Evolutionary conservation across 208 protist genomes (phyloP), one percentile per base, ranked within the genome.

Genomic region (Trypanosomatidae sp.): DNA sequence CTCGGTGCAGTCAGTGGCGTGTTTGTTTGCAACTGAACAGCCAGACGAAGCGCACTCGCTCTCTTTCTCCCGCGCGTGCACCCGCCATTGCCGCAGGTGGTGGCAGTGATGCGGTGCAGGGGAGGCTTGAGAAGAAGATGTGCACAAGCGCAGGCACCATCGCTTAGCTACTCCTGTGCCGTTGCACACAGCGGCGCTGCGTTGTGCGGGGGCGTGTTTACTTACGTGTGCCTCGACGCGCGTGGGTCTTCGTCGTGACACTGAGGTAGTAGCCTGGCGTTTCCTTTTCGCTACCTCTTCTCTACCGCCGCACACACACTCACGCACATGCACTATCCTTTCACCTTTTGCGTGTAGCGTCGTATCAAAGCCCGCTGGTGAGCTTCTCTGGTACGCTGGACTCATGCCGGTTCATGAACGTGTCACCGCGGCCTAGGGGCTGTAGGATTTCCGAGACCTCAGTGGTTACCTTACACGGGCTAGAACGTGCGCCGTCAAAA

Each of bases 391-490:
- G 0, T 30, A 39, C 0, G 3, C 9, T 22, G 28, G 28, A 56
- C 47, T 30, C 36, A 62, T 74, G 46, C 55, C 66, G 60, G 19
- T 41, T 0, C 72, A 70, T 52, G 60, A 76, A 13, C 77, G 71
- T 30, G 47, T 77, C 12, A 66, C 79, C 12, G 25, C 47, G 4
- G 71, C 78, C 1, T 44, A 33, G 7, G 71, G 71, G 19, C 62
- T 80, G 64, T 49, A 66, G 33, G 86, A 86, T 74, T 86, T 76
- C 56, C 81, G 84, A n/a, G 84, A 89, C 52, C 59, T 85, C 33
- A 81, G 84, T 52, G 84, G 84, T 12, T 89, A 86, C 64, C 53
- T 41, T 41, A 86, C 81, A 2, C 39, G 15, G 3, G 77, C 80
- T n/a, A 77, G 81, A 25, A 69, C 58, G 46, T 58, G 60, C 39